Evolutionary conservation across 352 stramenopile species (phyloP).

Genomic region (Pythium volutum): DNA sequence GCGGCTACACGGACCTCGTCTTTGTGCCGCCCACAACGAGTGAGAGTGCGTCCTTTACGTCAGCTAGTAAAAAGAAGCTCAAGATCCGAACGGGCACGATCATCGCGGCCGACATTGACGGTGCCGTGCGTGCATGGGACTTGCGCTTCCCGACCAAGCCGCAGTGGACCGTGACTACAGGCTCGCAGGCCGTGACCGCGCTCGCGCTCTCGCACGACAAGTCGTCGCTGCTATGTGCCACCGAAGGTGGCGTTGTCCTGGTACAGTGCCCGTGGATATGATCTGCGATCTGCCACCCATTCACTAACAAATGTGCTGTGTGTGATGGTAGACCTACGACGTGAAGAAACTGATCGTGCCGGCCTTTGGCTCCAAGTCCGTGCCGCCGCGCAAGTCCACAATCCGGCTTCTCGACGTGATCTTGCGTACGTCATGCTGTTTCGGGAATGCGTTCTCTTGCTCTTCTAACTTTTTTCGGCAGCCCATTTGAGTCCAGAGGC

Average conservation of each 20-base stretch:
- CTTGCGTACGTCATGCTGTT: conserved; percentile 35
- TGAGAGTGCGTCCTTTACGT: background rate
- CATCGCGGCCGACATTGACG: conserved; percentile 63
- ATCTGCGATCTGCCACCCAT: background rate
- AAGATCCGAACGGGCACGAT: conserved; percentile 25
- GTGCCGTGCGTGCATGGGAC: conserved; percentile 69
- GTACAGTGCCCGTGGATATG: conserved; percentile 25
- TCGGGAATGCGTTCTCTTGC: background rate
- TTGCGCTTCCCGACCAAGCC: conserved; percentile 43
- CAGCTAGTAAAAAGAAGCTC: background rate
- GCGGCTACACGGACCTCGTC: conserved; percentile 76
- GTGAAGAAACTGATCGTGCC: conserved; percentile 57
- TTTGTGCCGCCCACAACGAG: conserved; percentile 28
- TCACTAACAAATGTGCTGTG: background rate
- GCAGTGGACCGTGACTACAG: conserved; percentile 52
- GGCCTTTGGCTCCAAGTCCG: conserved; percentile 58
- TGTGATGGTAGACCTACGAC: conserved; percentile 74
- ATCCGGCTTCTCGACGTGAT: conserved; percentile 50
- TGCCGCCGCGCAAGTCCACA: conserved; percentile 44
- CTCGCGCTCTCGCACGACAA: conserved; percentile 45
- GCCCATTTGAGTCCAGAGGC: conserved; percentile 12
- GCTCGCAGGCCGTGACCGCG: conserved; percentile 44
- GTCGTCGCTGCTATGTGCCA: conserved; percentile 55
- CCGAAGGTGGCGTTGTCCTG: conserved; percentile 50
- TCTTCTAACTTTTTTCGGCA: conserved; percentile 7